A percentile compares a stretch with the other conserved stretches of the same genome.
These are phyloP conservation scores for Fusarium xylarioides DNA, from an alignment of 2,329 filamentous ascomycete species.

Conservation along the genomic window DNA sequence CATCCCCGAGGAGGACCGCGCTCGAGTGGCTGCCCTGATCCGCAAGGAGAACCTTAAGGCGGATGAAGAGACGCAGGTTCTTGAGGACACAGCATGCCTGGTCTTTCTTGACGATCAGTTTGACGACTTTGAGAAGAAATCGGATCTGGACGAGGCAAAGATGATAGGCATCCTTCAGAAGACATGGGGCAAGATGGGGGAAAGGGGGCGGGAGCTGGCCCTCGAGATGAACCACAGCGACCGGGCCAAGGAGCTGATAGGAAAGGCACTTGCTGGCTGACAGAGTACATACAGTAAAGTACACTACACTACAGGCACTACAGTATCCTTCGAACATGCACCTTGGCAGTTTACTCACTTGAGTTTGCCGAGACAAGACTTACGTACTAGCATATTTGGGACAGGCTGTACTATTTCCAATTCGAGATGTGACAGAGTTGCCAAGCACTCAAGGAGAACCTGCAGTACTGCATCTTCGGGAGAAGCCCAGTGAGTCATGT, in stretches of 20 bases:
- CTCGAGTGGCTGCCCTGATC: conserved; percentile 74
- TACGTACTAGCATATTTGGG: not conserved
- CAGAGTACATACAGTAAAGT: not conserved
- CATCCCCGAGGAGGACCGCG: conserved; percentile 60
- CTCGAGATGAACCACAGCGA: conserved; percentile 72
- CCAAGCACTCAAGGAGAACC: not conserved
- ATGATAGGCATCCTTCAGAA: conserved; percentile 75
- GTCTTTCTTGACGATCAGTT: conserved; percentile 91
- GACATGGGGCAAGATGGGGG: conserved; percentile 81
- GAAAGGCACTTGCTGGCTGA: conserved; percentile 63
- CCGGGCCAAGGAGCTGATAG: conserved; percentile 67
- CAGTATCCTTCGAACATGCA: not conserved
- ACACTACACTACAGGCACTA: not conserved
- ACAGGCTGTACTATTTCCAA: not conserved
- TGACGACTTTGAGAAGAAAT: conserved; percentile 76
- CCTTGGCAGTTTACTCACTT: not conserved
- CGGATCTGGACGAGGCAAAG: conserved; percentile 78
- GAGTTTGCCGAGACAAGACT: not conserved
- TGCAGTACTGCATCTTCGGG: not conserved
- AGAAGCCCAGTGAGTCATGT: not conserved
- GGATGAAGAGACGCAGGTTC: conserved; percentile 71
- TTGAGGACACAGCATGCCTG: conserved; percentile 88
- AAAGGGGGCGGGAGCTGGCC: conserved; percentile 69
- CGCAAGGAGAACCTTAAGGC: conserved; percentile 77
- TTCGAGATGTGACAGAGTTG: not conserved